Evolutionary conservation across 2,329 filamentous ascomycete species (phyloP), one percentile per base, ranked within the genome.

Genomic region (Fusarium pilosicola): DNA sequence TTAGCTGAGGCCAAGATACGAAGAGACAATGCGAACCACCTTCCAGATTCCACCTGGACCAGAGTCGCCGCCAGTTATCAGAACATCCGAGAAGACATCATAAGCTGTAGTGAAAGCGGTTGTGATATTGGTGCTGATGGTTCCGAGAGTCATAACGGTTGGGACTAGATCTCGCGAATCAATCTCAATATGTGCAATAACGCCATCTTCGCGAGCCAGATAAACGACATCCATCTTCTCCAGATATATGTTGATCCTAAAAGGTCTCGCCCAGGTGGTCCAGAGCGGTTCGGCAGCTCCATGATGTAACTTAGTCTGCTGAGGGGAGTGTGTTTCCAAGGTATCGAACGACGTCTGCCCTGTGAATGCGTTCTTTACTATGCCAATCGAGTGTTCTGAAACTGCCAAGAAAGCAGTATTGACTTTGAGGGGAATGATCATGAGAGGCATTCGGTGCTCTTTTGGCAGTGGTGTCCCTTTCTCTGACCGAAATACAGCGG

Each of bases 131-230:
- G 92, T 93, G 59, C 87, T 73, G 94, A 90, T 57, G 34, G 87
- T 87, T 13, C 93, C 92, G 65, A 94, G 86, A 61, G 88, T 86
- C 51, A 88, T 86, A 61, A 87, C 85, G 45, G 86, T 85, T 58
- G 87, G 85, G 60, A 91, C 80, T 74, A 89, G 84, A 51, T 86
- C 88, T 71, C 84, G 85, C 11, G 87, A 86, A 48, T 89, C 88
- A 66, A 94, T 90, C 74, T 94, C 91, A 9, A 96, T 82, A 73
- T 92, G 93, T 61, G 91, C 88, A 15, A 98, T 87, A 55, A 91
- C 85, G 7, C 96, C 96, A 79, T 98, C 96, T 82, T 98, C 96
- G 62, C 95, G 90, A 17, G 93, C 93, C 22, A 99, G 85, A 78
- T 96, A 97, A 55, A 98, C 90, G 68, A 92, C 90, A 78, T 98